Conservation (phyloP, 1,284 basidiomycete genomes). For the Cryptococcus maquisensis region DNA sequence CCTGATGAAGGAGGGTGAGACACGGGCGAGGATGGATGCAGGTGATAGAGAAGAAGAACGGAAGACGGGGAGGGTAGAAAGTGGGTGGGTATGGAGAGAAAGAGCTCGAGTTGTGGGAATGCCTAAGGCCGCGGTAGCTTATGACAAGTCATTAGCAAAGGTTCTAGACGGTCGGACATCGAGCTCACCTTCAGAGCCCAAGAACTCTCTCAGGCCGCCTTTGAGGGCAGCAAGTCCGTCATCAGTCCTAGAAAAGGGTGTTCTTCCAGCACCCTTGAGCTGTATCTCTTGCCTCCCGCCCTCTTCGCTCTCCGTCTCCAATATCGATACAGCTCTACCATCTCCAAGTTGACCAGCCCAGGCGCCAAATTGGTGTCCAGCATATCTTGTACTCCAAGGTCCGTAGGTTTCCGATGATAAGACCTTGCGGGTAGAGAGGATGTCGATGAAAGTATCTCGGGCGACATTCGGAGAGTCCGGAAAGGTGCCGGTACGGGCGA, state of each 20-base stretch:
- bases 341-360: slow-evolving; percentile 98
- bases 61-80: slow-evolving; percentile 59
- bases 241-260: slow-evolving; percentile 84
- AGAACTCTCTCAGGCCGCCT: slow-evolving; percentile 86
- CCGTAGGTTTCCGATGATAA: slow-evolving; percentile 65
- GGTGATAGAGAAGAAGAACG: slow-evolving; percentile 71
- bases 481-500: slow-evolving; percentile 18
- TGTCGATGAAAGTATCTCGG: slow-evolving; percentile 68
- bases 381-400: slow-evolving; percentile 82
- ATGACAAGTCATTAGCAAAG: neutral
- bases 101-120: slow-evolving; percentile 89
- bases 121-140: slow-evolving; percentile 78
- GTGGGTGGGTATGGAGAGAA: slow-evolving; percentile 69
- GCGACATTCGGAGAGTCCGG: slow-evolving; percentile 37
- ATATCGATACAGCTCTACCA: slow-evolving; percentile 82
- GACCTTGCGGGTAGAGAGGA: slow-evolving; percentile 72
- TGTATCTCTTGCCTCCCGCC: slow-evolving; percentile 74
- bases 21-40: slow-evolving; percentile 74
- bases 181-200: slow-evolving; percentile 71
- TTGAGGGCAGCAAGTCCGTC: slow-evolving; percentile 91
- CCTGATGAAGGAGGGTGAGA: slow-evolving; percentile 86
- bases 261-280: slow-evolving; percentile 89
- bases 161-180: neutral
- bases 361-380: slow-evolving; percentile 82
- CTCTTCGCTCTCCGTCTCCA: slow-evolving; percentile 66